Percentiles rank a stretch among this genome's conserved stretches.
phyloP scores from a whole-genome alignment of 805 yeast genomes.

The Candida odintsovae region DNA sequence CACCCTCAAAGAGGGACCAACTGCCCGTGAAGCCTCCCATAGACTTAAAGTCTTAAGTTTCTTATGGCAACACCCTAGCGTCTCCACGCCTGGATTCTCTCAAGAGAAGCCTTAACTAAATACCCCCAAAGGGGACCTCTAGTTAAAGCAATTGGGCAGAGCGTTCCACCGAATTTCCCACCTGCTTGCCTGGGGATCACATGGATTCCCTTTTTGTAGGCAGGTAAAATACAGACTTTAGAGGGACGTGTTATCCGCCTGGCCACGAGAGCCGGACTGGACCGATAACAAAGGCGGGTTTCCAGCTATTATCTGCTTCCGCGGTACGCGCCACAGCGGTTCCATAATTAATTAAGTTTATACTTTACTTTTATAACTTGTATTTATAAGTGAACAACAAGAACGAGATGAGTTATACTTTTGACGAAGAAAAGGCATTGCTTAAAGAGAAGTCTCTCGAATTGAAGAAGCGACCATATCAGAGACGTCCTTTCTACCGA shows the following conservation, averaged over 20 bases:
- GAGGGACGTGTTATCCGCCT: constrained; percentile 16
- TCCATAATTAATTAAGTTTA: too few relatives aligned
- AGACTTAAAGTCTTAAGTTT: constrained; percentile 26
- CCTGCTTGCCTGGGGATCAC: constrained; percentile 27
- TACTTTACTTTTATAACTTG: too few relatives aligned
- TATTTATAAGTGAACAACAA: too few relatives aligned
- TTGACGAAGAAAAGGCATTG: background rate
- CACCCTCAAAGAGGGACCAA: constrained; percentile 36
- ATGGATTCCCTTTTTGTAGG: constrained; percentile 20
- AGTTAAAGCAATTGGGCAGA: constrained; percentile 30
- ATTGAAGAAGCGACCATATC: background rate
- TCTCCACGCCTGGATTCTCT: constrained; percentile 52
- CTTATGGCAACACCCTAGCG: constrained; percentile 56
- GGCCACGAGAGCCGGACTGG: constrained; percentile 17
- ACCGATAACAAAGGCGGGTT: background rate
- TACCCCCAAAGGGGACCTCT: background rate
- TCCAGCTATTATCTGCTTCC: too few relatives aligned
- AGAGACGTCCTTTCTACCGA: background rate
- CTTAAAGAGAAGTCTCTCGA: background rate
- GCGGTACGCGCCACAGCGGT: too few relatives aligned
- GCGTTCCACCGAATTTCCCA: constrained; percentile 66
- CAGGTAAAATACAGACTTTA: constrained; percentile 28
- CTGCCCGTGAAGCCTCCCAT: constrained; percentile 58
- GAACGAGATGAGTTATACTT: too few relatives aligned
- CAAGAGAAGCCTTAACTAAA: constrained; percentile 34